Conservation (phyloP, 2,329 filamentous ascomycete species). For the Coleophoma cylindrospora region DNA sequence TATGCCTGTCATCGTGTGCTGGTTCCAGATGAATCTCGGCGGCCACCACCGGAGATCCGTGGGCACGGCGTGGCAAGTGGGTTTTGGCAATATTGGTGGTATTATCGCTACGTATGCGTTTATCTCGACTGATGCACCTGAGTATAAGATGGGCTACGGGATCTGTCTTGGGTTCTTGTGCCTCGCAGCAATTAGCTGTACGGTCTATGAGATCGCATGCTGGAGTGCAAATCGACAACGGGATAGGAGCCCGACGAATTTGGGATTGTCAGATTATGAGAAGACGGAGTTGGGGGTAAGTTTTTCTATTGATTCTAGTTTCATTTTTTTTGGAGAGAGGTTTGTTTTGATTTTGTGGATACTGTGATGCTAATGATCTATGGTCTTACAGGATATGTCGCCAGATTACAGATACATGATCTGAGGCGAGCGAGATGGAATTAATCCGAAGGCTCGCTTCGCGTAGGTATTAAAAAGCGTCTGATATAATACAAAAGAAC, state of each 20-base stretch:
- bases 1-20: slow-evolving; percentile 84
- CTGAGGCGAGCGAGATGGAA: neutral
- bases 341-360: no score
- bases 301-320: slow-evolving; percentile 1
- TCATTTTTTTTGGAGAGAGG: neutral
- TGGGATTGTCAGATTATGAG: slow-evolving; percentile 53
- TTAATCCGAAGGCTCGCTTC: no score
- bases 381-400: slow-evolving; percentile 20
- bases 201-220: slow-evolving; percentile 55
- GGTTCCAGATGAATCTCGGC: slow-evolving; percentile 76
- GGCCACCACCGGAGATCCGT: slow-evolving; percentile 68
- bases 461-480: neutral
- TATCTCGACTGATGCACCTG: slow-evolving; percentile 59
- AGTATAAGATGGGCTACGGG: slow-evolving; percentile 67
- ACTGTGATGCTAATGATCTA: no score
- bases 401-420: slow-evolving; percentile 28
- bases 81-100: slow-evolving; percentile 74
- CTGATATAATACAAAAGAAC: neutral
- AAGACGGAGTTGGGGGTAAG: slow-evolving; percentile 43
- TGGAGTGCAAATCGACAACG: slow-evolving; percentile 55
- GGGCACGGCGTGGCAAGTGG: slow-evolving; percentile 71
- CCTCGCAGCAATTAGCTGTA: slow-evolving; percentile 58
- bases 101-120: slow-evolving; percentile 74
- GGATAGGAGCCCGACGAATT: slow-evolving; percentile 38
- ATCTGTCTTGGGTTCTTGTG: slow-evolving; percentile 73